Evolutionary conservation across 441 rosid species (phyloP), one percentile per base, ranked within the genome.

Genomic region (Euphorbia schlechtendalii): DNA sequence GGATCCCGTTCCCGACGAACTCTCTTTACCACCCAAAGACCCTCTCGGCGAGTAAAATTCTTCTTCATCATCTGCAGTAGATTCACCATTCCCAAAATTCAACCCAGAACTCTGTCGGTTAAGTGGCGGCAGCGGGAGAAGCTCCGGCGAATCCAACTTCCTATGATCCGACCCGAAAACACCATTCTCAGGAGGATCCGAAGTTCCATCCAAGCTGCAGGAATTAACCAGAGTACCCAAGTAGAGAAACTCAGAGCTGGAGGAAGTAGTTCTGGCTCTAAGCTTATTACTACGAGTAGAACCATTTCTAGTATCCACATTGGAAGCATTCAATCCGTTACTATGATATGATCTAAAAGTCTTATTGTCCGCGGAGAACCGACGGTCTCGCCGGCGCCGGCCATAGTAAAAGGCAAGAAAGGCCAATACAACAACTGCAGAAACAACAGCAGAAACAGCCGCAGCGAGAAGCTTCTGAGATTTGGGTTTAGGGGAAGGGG

Each of bases 41-140:
- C 80, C 89, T 73, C 94, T 78, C 18, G 99, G 99, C 22, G 98
- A 94, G 70, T 87, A 94, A 57, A 91, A 94, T 81, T 83, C 92
- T 46, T 87, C 95, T 10, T 84, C 89, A 12, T 88, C 83, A 75
- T 67, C 49, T 1, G 28, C 62, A 48, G 61, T 63, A 13, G 71
- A 59, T 28, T 73, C 81, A 5, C 58, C 73, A 65, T 68, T 73
- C 4, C 58, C 73, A n/a, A 22, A 63, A 34, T 69, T 66, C 72
- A 53, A 80, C 67, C 34, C 22, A 38, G 59, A 63, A 40, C 77
- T 68, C 64, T 43, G 70, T 56, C 69, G 66, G 65, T 59, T 72
- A 43, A 91, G 77, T 2, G 98, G 96, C 43, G 98, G 98, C 49
- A 91, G 84, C 4, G 96, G 99, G 32, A 81, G 87, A 46, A 94